Base-by-base conservation (phyloP, 2,329 filamentous ascomycete species). In the Alternaria angustiovoidea region DNA sequence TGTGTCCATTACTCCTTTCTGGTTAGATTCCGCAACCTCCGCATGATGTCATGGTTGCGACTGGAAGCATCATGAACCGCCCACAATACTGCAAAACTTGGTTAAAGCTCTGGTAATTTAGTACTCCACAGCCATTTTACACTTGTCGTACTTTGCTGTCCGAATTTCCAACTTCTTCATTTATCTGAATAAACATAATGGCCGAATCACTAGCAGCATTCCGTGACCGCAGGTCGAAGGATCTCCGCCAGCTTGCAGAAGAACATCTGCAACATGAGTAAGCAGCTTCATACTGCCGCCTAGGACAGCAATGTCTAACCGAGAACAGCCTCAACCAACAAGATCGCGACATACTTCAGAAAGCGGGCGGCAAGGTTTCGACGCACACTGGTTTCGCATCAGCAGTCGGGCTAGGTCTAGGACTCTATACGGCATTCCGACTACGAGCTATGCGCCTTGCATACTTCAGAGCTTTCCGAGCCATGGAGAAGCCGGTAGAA, bases 381-480 rank as follows among this genome's bases (percentile, higher is more conserved):
- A 81, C 79, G 1, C 84, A 87, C 68, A 83, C 88, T 1, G 81
- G 82, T 4, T 67, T 90, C 58, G 89, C 88, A 34, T 88, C 88
- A 1, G 71, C 87, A 6, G 62, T 88, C 2, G 89, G 89, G 4
- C 73, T 91, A 2, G 85, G 84, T 0, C 79, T 91, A 0, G 88
- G 88, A 4, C 64, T 87, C 22, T 78, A 71, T 51, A 71, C 65
- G 43, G 88, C 88, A 3, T 83, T 84, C 64, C 81, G 87, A 9
- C 73, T 91, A 11, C 82, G 89, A 39, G 78, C 78, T 39, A 82
- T 84, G 61, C 84, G 89, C 46, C 76, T 80, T 32, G 80, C 83
- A n/a, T 84, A 89, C 75, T 90, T 89, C 79, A 82, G 83, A 43
- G 85, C 86, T 7, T 87, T 91, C 77, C 82, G 84, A 20, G 83